Evolutionary conservation across 805 yeast species (phyloP), one percentile per base, ranked within the genome.

Genomic region (Candida palmyrensis): DNA sequence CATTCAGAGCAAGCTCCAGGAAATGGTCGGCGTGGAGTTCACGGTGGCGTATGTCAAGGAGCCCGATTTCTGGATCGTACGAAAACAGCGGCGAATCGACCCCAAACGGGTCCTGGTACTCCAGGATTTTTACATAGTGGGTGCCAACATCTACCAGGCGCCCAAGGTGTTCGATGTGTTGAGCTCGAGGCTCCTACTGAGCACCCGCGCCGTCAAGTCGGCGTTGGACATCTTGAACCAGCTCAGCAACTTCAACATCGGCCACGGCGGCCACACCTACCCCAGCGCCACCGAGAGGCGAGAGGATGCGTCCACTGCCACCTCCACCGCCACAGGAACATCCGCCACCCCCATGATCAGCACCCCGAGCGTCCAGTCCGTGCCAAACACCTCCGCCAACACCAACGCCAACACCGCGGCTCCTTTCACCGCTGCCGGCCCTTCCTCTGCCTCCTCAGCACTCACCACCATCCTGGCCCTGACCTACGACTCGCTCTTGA

Each of bases 81-180:
- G 94, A 37, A 88, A 89, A 51, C 97, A 90, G 53, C 61, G 75
- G 29, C 62, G 97, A 19, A 41, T 68, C 4, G 60, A 71, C 22
- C 75, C 79, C 5, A 63, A 64, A 9, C 73, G 68, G 21, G 71
- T 72, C 2, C 57, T 66, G 16, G 67, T 80, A 0, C 47, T 85
- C 8, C 77, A 85, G 18, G 94, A 87, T 43, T 90, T 84, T 58
- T 90, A 85, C 55, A 81, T 90, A 29, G 77, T 88, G 25, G 96
- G 96, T 3, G 94, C 95, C 13, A 88, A 86, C 49, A 82, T 92
- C 2, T 92, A 88, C 58, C 90, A 85, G 77, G 82, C 96, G 0
- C 97, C 97, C 0, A 63, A 76, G 12, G 69, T 85, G 1, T 77
- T 79, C 48, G 79, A 83, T 24, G 72, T 89, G 2, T 64, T 90